Base-by-base conservation (phyloP, 441 rosid species). In the Croton laevigatus region DNA sequence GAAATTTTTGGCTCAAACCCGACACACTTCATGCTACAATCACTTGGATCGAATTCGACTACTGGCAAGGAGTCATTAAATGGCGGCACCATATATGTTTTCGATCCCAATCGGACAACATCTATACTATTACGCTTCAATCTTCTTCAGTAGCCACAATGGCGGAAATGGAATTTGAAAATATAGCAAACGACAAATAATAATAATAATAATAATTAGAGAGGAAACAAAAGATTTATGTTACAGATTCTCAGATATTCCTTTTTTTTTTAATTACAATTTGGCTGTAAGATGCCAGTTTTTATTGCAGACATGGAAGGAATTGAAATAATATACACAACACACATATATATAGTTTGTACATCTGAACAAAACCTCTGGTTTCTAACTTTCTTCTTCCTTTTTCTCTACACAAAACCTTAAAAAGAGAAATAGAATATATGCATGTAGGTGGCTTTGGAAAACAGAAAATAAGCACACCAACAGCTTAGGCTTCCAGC, bases 391-490 rank as follows among this genome's bases (percentile, higher is more conserved):
- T 62, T 46, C 16, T 46, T 46, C 17, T 13, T 49, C 67, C 61
- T 62, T 46, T 10, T 46, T 13, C 14, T 5, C 73, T 66, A 71
- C 53, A 68, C 8, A 62, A 65, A 78, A 61, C 40, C 42, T 52
- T 64, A 52, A 2, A 55, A 70, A 23, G 45, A 59, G 66, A 52
- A 53, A n/a, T 19, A 53, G 72, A 14, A 49, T 49, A 49, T 49
- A 49, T 13, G 77, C 75, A 77, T 70, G 48, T 19, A 64, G 27
- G 55, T 36, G 70, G 69, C 68, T 69, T 37, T 48, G 32, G 69
- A 27, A 62, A 66, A 66, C 53, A 54, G 44, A 62, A 48, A 72
- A 59, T 73, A 65, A 76, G 71, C 69, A 23, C 81, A 58, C 48
- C 70, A 17, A 58, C 65, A 46, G 38, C 65, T 70, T 12, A 64